A percentile compares a stretch with the other conserved stretches of the same genome.
Conservation (phyloP, 805 yeast genomes). For the Kodamaea laetipori region DNA sequence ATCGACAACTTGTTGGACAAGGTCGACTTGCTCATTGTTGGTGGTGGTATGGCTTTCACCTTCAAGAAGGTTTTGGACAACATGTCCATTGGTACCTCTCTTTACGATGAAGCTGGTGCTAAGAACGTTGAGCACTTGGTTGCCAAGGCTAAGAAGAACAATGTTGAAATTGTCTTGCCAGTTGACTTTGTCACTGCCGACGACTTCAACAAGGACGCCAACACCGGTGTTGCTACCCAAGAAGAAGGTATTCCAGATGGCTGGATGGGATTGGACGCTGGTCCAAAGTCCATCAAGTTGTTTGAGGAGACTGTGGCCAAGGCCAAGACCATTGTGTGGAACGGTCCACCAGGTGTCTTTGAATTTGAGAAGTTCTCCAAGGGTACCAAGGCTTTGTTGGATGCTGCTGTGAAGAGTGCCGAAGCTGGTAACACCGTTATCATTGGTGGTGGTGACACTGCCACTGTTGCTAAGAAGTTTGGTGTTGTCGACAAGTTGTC, state of each 20-base stretch:
- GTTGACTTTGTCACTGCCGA: slow-evolving; percentile 96
- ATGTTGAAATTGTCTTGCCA: slow-evolving; percentile 91
- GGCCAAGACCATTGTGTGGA: slow-evolving; percentile 99
- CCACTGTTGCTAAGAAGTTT: slow-evolving; percentile 97
- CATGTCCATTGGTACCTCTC: slow-evolving; percentile 87
- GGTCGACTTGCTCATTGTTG: slow-evolving; percentile 91
- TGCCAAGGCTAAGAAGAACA: slow-evolving; percentile 95
- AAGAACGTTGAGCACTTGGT: slow-evolving; percentile 89
- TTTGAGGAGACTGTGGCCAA: slow-evolving; percentile 81
- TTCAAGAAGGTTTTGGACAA: slow-evolving; percentile 90
- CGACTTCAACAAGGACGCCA: slow-evolving; percentile 89
- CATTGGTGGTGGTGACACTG: slow-evolving; percentile 99
- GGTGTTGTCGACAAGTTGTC: slow-evolving; percentile 96
- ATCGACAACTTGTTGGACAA: slow-evolving; percentile 96
- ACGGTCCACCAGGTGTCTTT: slow-evolving; percentile 99
- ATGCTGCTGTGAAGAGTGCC: slow-evolving; percentile 83
- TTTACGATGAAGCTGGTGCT: slow-evolving; percentile 93
- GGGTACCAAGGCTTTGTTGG: slow-evolving; percentile 91
- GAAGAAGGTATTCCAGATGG: slow-evolving; percentile 91
- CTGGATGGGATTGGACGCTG: slow-evolving; percentile 95
- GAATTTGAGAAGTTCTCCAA: slow-evolving; percentile 90
- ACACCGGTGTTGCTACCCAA: slow-evolving; percentile 79
- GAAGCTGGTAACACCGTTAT: slow-evolving; percentile 90
- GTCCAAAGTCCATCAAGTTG: slow-evolving; percentile 82
- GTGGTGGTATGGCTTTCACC: slow-evolving; percentile 99